Evolutionary conservation across 2,329 filamentous ascomycete species (phyloP).

Genomic region (Davidsoniella neocaledoniae): DNA sequence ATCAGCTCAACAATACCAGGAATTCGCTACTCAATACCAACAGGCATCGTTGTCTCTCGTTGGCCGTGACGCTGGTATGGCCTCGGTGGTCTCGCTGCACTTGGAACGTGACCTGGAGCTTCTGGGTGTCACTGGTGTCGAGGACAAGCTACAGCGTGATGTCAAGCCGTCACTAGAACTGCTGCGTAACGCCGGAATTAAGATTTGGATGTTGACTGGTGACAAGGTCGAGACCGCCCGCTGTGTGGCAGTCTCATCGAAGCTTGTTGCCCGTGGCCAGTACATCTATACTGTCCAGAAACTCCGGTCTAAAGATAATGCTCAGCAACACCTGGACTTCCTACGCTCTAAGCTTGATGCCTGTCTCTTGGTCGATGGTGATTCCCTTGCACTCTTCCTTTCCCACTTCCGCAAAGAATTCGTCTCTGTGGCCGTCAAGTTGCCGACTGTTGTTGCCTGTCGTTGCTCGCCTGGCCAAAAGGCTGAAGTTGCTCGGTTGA

Average conservation of each 20-base stretch:
- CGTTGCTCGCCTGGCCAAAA: slow-evolving; percentile 96
- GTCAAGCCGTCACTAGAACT: slow-evolving; percentile 93
- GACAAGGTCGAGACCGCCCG: slow-evolving; percentile 97
- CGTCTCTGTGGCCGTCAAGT: slow-evolving; percentile 68
- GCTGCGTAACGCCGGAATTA: slow-evolving; percentile 89
- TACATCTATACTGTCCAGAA: slow-evolving; percentile 89
- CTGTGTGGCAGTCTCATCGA: slow-evolving; percentile 88
- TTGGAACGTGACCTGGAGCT: slow-evolving; percentile 83
- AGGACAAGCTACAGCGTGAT: slow-evolving; percentile 89
- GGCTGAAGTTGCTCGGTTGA: slow-evolving; percentile 79
- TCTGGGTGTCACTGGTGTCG: slow-evolving; percentile 91
- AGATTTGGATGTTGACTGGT: slow-evolving; percentile 99
- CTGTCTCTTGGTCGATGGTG: slow-evolving; percentile 86
- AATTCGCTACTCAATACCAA: slow-evolving; percentile 59
- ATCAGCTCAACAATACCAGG: slow-evolving; percentile 59
- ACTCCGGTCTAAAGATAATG: slow-evolving; percentile 65
- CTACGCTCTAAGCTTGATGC: slow-evolving; percentile 73
- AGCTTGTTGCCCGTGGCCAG: slow-evolving; percentile 82
- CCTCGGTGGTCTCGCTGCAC: slow-evolving; percentile 59
- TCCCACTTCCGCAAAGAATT: slow-evolving; percentile 71
- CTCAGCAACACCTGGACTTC: slow-evolving; percentile 77
- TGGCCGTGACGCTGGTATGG: slow-evolving; percentile 67
- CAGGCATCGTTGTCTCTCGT: slow-evolving; percentile 67
- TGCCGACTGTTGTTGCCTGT: slow-evolving; percentile 88
- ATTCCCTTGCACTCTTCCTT: slow-evolving; percentile 71